Base-by-base conservation (phyloP, 768 basidiomycete genomes). In the Mycena sanguinolenta region DNA sequence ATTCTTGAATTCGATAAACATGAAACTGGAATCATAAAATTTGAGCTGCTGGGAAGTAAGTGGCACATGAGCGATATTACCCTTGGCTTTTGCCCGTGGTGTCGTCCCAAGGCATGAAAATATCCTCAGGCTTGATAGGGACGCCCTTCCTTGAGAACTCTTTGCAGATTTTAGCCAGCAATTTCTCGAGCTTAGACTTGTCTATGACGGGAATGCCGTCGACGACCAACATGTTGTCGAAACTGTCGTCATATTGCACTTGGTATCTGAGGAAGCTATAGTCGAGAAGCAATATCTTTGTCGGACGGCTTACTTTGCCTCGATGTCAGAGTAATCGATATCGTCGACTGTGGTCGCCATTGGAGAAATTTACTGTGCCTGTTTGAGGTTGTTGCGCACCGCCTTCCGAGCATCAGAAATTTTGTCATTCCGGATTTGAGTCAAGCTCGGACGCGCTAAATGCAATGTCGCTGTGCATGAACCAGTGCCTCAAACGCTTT, bases 171-270 rank as follows among this genome's bases (percentile, higher is more conserved):
- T 93, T 95, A 39, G 90, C 82, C 23, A 98, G 77, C 21, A 99
- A 88, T 81, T 88, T 94, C 57, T 95, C 94, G 42, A 91, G 86
- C 82, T 96, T 96, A 61, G 89, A 88, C 75, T 89, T 91, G 78
- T 98, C 96, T 79, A 98, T 95, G 69, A 95, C 79, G 13, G 97
- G 98, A 25, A 97, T 87, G 58, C 96, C 95, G 80, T 99, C 98
- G 67, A 99, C 90, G 61, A 99, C 93, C 62, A 99, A 82, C 65
- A 95, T 90, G 77, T 94, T 95, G 84, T 99, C 98, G 76, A 98
- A 89, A 46, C 94, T 88, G 73, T 95, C 92, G 75, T 95, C 93
- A 72, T 91, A 90, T 66, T 94, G 85, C 75, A 97, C 91, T 73
- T 91, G 87, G 83, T 96, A 97, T 85, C 96, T 98, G 79, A 10